These are phyloP conservation scores for Aspergillus niger DNA, from an alignment of 2,329 filamentous ascomycete species.

Conservation along the genomic window DNA sequence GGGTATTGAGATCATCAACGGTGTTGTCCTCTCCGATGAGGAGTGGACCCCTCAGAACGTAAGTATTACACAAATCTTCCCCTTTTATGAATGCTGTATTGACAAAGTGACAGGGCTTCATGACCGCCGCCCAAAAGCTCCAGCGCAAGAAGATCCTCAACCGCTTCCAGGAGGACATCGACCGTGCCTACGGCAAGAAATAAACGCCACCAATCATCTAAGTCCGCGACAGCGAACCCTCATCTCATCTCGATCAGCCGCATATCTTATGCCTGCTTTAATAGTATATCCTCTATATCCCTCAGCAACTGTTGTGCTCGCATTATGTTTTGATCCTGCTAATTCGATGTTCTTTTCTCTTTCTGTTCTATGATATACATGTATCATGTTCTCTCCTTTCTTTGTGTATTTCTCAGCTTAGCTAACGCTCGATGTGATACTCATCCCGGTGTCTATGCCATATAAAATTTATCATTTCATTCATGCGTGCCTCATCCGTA, in stretches of 20 bases:
- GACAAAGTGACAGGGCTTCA: conserved; percentile 55
- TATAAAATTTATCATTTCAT: not conserved
- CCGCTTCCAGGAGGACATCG: conserved; percentile 63
- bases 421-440: not conserved
- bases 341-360: not conserved
- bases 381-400: not conserved
- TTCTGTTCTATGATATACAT: not conserved
- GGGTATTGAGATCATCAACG: conserved; percentile 47
- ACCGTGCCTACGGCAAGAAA: conserved; percentile 59
- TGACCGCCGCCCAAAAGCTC: conserved; percentile 72
- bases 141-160: conserved; percentile 68
- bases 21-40: conserved; percentile 48
- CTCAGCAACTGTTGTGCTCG: not conserved
- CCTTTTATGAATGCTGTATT: conserved; percentile 16
- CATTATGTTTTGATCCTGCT: not conserved
- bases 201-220: conserved; percentile 19
- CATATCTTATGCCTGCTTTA: not conserved
- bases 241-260: not conserved
- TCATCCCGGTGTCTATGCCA: not conserved
- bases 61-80: too few relatives aligned
- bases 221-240: not conserved
- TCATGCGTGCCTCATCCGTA: too few relatives aligned
- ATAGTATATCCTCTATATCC: not conserved
- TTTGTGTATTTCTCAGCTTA: not conserved
- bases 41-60: conserved; percentile 49